Percentiles rank a stretch among this genome's conserved stretches.
Evolutionary conservation across 108 stramenopile genomes (phyloP).

Genomic region (Nitzschia palea): DNA sequence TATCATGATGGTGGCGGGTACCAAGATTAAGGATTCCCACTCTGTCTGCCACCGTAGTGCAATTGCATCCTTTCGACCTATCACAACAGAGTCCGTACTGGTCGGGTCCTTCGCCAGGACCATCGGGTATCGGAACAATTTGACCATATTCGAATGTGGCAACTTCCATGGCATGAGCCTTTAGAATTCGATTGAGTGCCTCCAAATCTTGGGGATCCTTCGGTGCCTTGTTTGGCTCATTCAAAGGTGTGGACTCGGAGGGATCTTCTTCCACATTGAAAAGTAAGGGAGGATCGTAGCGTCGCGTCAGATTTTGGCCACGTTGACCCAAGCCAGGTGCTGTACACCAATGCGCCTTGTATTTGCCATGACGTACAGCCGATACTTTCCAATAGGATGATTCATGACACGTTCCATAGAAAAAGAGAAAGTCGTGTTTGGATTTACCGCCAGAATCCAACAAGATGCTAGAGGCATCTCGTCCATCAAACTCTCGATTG

Average conservation of each 20-base stretch:
- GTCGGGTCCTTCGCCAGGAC: slow-evolving; percentile 34
- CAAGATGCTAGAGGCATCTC: slow-evolving; percentile 39
- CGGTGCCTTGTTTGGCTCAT: slow-evolving; percentile 20
- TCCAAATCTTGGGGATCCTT: slow-evolving; percentile 20
- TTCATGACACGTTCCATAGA: slow-evolving; percentile 33
- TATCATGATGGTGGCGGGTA: slow-evolving; percentile 29
- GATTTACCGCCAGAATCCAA: slow-evolving; percentile 32
- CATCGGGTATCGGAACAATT: slow-evolving; percentile 28
- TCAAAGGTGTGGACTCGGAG: slow-evolving; percentile 34
- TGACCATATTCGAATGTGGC: slow-evolving; percentile 41
- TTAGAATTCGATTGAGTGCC: slow-evolving; percentile 27
- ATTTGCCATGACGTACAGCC: slow-evolving; percentile 41
- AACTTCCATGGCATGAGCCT: slow-evolving; percentile 40
- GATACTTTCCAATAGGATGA: slow-evolving; percentile 24
- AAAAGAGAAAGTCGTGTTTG: slow-evolving; percentile 44
- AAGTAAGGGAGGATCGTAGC: slow-evolving; percentile 36
- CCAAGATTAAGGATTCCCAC: slow-evolving; percentile 40
- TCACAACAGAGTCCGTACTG: slow-evolving; percentile 49
- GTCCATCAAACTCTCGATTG: slow-evolving; percentile 38
- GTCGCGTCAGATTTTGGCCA: neutral
- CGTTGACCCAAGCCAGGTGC: slow-evolving; percentile 33
- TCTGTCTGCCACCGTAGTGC: neutral
- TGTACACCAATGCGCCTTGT: slow-evolving; percentile 54
- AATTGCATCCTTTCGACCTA: slow-evolving; percentile 33
- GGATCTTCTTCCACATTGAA: slow-evolving; percentile 51